A percentile compares a stretch with the other conserved stretches of the same genome.
phyloP scores from a whole-genome alignment of 164 flowering plant species.

The Sedum album region DNA sequence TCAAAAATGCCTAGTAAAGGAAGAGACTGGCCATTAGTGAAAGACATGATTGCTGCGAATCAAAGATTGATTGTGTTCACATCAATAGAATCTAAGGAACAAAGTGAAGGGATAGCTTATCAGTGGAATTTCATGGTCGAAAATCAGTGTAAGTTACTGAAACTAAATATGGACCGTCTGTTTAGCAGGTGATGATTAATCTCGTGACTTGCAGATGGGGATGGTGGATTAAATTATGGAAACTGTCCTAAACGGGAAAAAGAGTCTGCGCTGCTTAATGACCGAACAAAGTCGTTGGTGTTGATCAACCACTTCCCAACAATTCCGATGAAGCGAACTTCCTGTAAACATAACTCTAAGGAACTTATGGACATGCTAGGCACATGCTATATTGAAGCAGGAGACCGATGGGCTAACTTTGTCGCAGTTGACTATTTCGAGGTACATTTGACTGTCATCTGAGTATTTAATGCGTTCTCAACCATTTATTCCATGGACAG shows the following conservation, averaged over 20 bases:
- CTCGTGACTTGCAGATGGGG: constrained; percentile 36
- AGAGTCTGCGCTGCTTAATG: constrained; percentile 38
- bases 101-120: constrained; percentile 72
- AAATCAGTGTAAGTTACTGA: neutral
- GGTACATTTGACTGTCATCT: neutral
- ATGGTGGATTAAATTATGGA: constrained; percentile 42
- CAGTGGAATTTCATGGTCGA: neutral
- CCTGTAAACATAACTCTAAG: constrained; percentile 46
- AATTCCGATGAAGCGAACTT: constrained; percentile 25
- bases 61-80: neutral
- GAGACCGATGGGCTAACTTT: constrained; percentile 73
- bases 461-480: neutral
- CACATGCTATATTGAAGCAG: constrained; percentile 51
- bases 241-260: constrained; percentile 35
- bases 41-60: constrained; percentile 13
- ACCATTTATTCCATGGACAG: neutral
- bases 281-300: constrained; percentile 45
- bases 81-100: constrained; percentile 35
- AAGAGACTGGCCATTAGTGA: constrained; percentile 65
- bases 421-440: constrained; percentile 49
- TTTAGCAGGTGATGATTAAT: neutral
- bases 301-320: constrained; percentile 46
- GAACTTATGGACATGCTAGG: constrained; percentile 35
- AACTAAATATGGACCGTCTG: neutral
- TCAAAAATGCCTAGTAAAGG: constrained; percentile 61